Base-by-base conservation (phyloP, 352 stramenopile genomes). In the Pythium utonaiense region DNA sequence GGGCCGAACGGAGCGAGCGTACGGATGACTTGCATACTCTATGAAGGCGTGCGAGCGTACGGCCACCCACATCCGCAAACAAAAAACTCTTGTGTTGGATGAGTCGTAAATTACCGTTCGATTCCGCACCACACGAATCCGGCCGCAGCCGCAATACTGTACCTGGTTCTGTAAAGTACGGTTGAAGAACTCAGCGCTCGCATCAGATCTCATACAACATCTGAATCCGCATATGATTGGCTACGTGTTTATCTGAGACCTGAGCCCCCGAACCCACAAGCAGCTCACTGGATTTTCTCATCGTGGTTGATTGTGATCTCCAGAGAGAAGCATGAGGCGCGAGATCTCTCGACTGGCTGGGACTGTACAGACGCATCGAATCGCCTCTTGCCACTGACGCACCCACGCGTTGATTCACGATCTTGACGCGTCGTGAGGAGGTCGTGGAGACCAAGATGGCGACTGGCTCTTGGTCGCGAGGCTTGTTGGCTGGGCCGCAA, bases 31-130 rank as follows among this genome's bases (percentile, higher is more conserved):
- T 25, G 38, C n/a, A 19, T 45, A 25, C 51, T 34, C 22, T 44
- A 53, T 62, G 45, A 22, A 36, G 53, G 56, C 51, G 47, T 49
- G 60, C 52, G 53, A 67, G 60, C 52, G 53, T 67, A 62, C 52
- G n/a, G 5, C n/a, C 16, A 41, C 19, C 52, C 62, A 67, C 60
- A 53, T 45, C 58, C 60, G 60, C 60, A 66, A 57, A 44, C 27
- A 30, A 57, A 50, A 48, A 57, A 25, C 4, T 61, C 60, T 62
- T 62, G 52, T 67, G 60, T 52, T 31, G n/a, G 24, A 22, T 19
- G 6, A 19, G 9, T 1, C 1, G 38, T 68, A 63, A 68, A 62
- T 63, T 63, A 59, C 54, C 4, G 19, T 9, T 42, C n/a, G 2
- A 25, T 41, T 52, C 16, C 25, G 22, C 31, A 51, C 57, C 57